A percentile compares a stretch with the other conserved stretches of the same genome.
Evolutionary conservation across 768 basidiomycete genomes (phyloP).

Genomic region (Melanogaster broomeanus): DNA sequence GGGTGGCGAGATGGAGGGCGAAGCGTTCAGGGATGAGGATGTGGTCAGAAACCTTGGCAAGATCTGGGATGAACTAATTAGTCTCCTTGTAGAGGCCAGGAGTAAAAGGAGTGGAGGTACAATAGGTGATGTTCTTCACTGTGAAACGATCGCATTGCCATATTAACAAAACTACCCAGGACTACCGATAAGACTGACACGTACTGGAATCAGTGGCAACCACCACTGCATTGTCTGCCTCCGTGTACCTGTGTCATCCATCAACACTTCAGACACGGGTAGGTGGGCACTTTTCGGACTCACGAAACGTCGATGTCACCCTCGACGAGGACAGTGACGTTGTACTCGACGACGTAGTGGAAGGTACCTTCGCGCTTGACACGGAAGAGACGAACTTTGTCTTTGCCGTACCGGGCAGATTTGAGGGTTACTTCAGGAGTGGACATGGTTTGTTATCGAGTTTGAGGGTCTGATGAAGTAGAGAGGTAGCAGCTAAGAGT

Average conservation of each 20-base stretch:
- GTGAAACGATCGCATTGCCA: neutral
- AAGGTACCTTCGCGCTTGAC: slow-evolving; percentile 69
- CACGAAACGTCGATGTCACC: slow-evolving; percentile 81
- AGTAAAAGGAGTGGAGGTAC: slow-evolving; percentile 31
- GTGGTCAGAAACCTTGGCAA: slow-evolving; percentile 89
- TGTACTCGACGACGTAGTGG: slow-evolving; percentile 85
- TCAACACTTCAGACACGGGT: neutral
- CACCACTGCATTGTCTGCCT: slow-evolving; percentile 85
- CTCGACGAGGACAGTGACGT: slow-evolving; percentile 76
- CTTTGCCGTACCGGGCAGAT: slow-evolving; percentile 81
- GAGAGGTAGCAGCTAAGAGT: no score
- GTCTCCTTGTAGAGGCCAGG: neutral
- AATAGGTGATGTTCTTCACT: slow-evolving; percentile 74
- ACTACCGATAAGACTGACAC: slow-evolving; percentile 25
- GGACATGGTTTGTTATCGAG: slow-evolving; percentile 27
- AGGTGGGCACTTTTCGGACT: slow-evolving; percentile 1
- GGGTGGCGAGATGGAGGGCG: slow-evolving; percentile 82
- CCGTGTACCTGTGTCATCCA: slow-evolving; percentile 61
- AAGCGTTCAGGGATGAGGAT: slow-evolving; percentile 84
- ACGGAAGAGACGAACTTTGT: slow-evolving; percentile 83
- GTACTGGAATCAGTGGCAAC: slow-evolving; percentile 92
- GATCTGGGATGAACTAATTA: slow-evolving; percentile 42
- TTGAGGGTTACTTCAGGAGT: slow-evolving; percentile 33
- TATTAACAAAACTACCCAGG: neutral
- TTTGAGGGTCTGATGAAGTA: no score